Conservation (phyloP, 441 rosid species). For the Lepidium campestre region DNA sequence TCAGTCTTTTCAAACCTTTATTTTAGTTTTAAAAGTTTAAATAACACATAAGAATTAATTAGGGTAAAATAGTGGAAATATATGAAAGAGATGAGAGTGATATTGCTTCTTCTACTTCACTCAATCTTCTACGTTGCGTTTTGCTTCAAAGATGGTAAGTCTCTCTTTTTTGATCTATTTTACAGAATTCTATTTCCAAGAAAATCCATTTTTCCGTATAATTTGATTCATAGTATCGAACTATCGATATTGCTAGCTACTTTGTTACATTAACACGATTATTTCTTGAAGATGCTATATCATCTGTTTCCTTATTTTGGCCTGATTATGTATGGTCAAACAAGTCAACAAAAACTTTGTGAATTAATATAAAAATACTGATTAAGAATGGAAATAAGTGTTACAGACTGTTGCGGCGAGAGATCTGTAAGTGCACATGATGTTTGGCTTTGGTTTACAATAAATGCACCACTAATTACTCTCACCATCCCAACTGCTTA, state of each 20-base stretch:
- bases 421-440: slow-evolving; percentile 21
- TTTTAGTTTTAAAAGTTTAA: background rate
- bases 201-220: background rate
- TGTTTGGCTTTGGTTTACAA: background rate
- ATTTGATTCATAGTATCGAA: background rate
- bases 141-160: slow-evolving; percentile 50
- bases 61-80: background rate
- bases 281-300: too few species aligned
- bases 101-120: slow-evolving; percentile 49
- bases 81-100: slow-evolving; percentile 20
- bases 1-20: too few species aligned
- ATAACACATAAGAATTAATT: background rate
- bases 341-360: too few species aligned
- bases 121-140: slow-evolving; percentile 36
- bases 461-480: slow-evolving; percentile 14
- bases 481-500: slow-evolving; percentile 14
- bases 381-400: too few species aligned
- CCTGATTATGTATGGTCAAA: too few species aligned
- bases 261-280: too few species aligned
- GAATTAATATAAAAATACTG: too few species aligned
- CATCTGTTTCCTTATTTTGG: too few species aligned
- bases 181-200: background rate
- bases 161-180: background rate
- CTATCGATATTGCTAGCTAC: too few species aligned
- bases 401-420: background rate